Evolutionary conservation across 1,284 basidiomycete species (phyloP).

Genomic region (Papiliotrema terrestris): DNA sequence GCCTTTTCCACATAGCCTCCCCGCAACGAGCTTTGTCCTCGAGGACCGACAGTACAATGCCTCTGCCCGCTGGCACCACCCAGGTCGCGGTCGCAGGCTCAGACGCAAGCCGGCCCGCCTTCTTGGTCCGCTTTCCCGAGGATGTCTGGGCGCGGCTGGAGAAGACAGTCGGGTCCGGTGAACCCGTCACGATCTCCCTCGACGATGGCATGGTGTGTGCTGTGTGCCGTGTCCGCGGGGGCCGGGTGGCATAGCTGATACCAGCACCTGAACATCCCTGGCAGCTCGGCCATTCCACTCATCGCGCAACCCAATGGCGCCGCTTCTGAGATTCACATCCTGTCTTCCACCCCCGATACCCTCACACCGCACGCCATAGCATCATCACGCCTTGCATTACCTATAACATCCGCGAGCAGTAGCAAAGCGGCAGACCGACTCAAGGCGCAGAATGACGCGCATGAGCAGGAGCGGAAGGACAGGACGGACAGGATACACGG

Average conservation of each 20-base stretch:
- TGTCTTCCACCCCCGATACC: constrained; percentile 1
- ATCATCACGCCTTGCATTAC: constrained; percentile 27
- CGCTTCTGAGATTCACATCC: constrained; percentile 28
- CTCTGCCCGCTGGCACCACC: background rate
- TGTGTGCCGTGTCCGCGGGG: constrained; percentile 9
- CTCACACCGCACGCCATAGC: constrained; percentile 38
- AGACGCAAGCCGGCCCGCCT: constrained; percentile 14
- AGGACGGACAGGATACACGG: constrained; percentile 26
- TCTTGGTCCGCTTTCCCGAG: constrained; percentile 36
- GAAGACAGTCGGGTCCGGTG: constrained; percentile 8
- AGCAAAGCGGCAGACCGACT: constrained; percentile 30
- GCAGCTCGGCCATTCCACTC: constrained; percentile 20
- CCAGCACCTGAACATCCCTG: constrained; percentile 30
- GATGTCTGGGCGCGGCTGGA: constrained; percentile 30
- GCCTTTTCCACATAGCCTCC: background rate
- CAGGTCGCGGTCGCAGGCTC: background rate
- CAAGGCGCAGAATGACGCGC: constrained; percentile 23
- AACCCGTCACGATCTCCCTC: constrained; percentile 13
- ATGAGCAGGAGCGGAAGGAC: constrained; percentile 28
- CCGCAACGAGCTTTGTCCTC: background rate
- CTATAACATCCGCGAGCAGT: constrained; percentile 20
- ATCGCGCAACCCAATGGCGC: constrained; percentile 19
- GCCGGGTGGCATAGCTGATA: background rate
- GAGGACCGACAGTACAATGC: background rate
- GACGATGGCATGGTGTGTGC: constrained; percentile 28